These are phyloP conservation scores for Fraxinus cuspidata DNA, from an alignment of 257 asterid genomes.

Conservation along the genomic window DNA sequence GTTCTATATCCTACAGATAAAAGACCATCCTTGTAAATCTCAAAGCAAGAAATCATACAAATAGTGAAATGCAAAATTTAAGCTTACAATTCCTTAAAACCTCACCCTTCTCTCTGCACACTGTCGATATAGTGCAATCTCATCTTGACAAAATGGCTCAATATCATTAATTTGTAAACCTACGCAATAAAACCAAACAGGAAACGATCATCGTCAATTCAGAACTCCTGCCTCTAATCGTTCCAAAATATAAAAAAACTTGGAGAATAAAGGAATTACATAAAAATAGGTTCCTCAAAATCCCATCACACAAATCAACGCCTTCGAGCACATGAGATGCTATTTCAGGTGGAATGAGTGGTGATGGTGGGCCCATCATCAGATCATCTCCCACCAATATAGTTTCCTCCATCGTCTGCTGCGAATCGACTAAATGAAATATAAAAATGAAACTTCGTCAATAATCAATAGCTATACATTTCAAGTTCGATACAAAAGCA, in stretches of 20 bases:
- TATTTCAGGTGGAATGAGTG: conserved; percentile 88
- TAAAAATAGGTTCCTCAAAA: conserved; percentile 79
- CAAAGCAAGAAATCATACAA: conserved; percentile 1
- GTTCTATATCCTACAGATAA: conserved; percentile 64
- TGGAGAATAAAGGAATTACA: conserved; percentile 45
- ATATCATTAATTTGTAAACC: conserved; percentile 86
- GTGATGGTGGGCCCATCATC: conserved; percentile 97
- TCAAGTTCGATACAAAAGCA: not conserved
- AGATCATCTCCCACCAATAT: conserved; percentile 97
- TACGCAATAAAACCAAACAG: conserved; percentile 12
- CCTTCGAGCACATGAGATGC: conserved; percentile 96
- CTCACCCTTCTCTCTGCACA: conserved; percentile 56
- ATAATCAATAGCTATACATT: not conserved
- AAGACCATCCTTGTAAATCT: not conserved
- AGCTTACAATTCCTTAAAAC: conserved; percentile 24
- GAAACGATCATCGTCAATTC: not conserved
- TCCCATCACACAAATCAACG: conserved; percentile 84
- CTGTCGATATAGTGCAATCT: conserved; percentile 45
- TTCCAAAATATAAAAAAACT: not conserved
- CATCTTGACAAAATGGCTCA: conserved; percentile 75
- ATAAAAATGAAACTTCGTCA: not conserved
- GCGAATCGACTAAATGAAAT: conserved; percentile 65
- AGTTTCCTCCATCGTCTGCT: conserved; percentile 93
- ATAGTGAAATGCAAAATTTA: not conserved
- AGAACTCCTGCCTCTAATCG: not conserved